These are phyloP conservation scores for Neonectria ditissima DNA, from an alignment of 2,329 filamentous ascomycete species.

Conservation along the genomic window DNA sequence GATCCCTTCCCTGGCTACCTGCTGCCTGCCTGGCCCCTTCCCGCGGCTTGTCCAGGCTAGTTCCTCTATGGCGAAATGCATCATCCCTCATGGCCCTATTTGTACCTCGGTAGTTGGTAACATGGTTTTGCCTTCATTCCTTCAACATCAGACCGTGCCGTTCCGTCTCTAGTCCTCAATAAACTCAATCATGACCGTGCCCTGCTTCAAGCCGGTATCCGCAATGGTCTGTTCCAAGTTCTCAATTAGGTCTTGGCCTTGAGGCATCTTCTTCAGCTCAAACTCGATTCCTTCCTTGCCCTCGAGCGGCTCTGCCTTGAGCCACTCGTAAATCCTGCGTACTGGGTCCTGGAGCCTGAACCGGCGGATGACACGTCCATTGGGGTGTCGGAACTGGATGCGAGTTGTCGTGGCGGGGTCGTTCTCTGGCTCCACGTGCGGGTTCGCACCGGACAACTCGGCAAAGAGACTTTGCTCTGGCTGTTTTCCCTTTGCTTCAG, in stretches of 20 bases:
- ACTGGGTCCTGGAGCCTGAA: conserved; percentile 84
- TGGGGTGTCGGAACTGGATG: conserved; percentile 91
- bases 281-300: conserved; percentile 84
- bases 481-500: conserved; percentile 68
- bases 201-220: conserved; percentile 88
- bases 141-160: conserved; percentile 2
- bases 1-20: conserved; percentile 13
- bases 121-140: neutral
- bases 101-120: conserved; percentile 15
- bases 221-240: conserved; percentile 79
- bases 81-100: conserved; percentile 16
- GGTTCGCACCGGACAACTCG: conserved; percentile 76
- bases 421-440: conserved; percentile 82
- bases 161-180: conserved; percentile 64
- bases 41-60: conserved; percentile 8
- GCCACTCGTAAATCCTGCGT: conserved; percentile 91
- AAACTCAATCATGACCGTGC: conserved; percentile 95
- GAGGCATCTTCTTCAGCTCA: conserved; percentile 84
- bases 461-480: conserved; percentile 67
- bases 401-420: conserved; percentile 81
- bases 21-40: conserved; percentile 2
- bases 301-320: conserved; percentile 88
- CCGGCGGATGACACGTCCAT: conserved; percentile 86
- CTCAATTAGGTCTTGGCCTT: conserved; percentile 84
- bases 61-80: conserved; percentile 25